phyloP scores from a whole-genome alignment of 31 red algal genomes.

The Endocladia muricata region DNA sequence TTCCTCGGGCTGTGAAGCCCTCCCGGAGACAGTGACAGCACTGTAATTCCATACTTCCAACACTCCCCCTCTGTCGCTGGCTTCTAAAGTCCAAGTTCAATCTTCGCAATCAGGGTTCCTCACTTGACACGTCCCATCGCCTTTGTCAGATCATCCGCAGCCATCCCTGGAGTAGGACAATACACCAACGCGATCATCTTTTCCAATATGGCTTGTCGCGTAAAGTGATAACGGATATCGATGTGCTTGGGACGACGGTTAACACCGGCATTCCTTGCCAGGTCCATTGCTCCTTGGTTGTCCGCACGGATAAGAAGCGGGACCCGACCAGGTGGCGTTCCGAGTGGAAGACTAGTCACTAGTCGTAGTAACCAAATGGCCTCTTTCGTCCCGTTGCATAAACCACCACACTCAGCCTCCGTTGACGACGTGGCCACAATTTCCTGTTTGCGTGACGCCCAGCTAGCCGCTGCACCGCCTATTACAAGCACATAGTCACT shows the following conservation, averaged over 20 bases:
- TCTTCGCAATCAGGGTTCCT: not conserved
- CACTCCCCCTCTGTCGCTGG: too few species aligned
- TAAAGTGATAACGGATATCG: not conserved
- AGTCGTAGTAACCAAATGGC: not conserved
- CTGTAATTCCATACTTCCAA: too few species aligned
- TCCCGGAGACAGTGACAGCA: too few species aligned
- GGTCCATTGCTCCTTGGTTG: not conserved
- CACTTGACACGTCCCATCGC: not conserved
- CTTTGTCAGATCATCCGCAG: conserved; percentile 2
- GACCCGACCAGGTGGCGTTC: not conserved
- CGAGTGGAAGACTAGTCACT: not conserved
- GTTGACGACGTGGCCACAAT: conserved; percentile 5
- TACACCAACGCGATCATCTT: not conserved
- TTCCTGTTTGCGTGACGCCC: not conserved
- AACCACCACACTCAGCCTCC: conserved; percentile 9
- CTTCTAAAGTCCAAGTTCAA: too few species aligned
- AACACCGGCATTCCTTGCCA: not conserved
- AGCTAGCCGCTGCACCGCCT: not conserved
- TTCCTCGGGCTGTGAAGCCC: too few species aligned
- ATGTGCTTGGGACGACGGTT: not conserved
- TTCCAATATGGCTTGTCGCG: not conserved
- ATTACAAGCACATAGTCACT: conserved; percentile 7
- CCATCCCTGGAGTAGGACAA: not conserved
- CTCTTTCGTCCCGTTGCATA: not conserved
- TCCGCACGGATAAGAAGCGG: not conserved